These are phyloP conservation scores for Myxozyma lipomycoides DNA, from an alignment of 805 yeast genomes.

Conservation along the genomic window DNA sequence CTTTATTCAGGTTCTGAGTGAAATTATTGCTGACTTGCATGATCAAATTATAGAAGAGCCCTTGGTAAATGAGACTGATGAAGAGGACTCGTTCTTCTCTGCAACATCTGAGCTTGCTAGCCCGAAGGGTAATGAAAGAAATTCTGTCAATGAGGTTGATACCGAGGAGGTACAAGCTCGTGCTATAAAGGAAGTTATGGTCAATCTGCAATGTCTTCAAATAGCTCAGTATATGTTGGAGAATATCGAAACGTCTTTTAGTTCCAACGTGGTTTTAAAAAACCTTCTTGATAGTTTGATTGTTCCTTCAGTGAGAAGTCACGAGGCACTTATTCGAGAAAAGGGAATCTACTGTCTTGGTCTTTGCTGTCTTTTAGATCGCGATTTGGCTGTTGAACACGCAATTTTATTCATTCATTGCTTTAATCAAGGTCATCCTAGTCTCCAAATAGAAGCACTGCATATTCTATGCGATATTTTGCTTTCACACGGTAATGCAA, in stretches of 20 bases:
- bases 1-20: slow-evolving; percentile 78
- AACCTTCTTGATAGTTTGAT: slow-evolving; percentile 74
- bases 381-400: slow-evolving; percentile 58
- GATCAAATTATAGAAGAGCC: slow-evolving; percentile 51
- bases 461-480: slow-evolving; percentile 73
- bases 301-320: slow-evolving; percentile 68
- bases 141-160: background rate
- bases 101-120: slow-evolving; percentile 40
- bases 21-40: slow-evolving; percentile 77
- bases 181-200: slow-evolving; percentile 25
- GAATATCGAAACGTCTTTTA: slow-evolving; percentile 54
- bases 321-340: slow-evolving; percentile 51
- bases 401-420: slow-evolving; percentile 64
- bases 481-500: slow-evolving; percentile 68
- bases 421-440: slow-evolving; percentile 61
- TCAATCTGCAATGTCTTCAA: slow-evolving; percentile 54
- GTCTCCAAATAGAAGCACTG: slow-evolving; percentile 57
- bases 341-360: slow-evolving; percentile 76
- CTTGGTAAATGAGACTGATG: slow-evolving; percentile 22
- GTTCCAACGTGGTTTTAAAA: slow-evolving; percentile 59
- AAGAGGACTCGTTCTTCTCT: slow-evolving; percentile 47
- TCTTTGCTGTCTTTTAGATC: slow-evolving; percentile 68
- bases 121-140: background rate
- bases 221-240: slow-evolving; percentile 69
- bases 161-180: slow-evolving; percentile 30